Conservation (phyloP, 2,329 filamentous ascomycete species). For the Aspergillus sp. region DNA sequence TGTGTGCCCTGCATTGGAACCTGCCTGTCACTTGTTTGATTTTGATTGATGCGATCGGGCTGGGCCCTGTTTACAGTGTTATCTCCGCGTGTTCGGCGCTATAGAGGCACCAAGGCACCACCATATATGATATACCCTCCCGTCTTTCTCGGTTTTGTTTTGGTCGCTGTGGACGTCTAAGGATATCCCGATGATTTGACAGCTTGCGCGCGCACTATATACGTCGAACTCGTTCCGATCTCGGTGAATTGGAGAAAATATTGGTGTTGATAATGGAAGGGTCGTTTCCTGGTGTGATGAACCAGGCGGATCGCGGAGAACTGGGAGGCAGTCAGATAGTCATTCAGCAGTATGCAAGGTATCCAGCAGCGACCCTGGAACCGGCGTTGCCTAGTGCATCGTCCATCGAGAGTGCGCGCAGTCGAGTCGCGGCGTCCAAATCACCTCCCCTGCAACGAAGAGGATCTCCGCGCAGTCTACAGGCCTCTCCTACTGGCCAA, state of each 20-base stretch:
- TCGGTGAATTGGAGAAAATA: too few species aligned
- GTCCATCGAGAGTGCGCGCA: constrained; percentile 28
- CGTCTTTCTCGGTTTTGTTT: too few species aligned
- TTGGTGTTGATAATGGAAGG: constrained; percentile 19
- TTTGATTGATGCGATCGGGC: constrained; percentile 6
- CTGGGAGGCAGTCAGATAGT: constrained; percentile 22
- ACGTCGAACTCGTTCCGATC: too few species aligned
- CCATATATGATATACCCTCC: too few species aligned
- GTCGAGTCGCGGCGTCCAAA: constrained; percentile 22
- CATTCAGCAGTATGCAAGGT: constrained; percentile 34
- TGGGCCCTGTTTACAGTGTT: constrained; percentile 9
- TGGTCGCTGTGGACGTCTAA: neutral
- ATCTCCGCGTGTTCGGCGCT: neutral
- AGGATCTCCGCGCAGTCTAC: constrained; percentile 30
- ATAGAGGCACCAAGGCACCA: too few species aligned
- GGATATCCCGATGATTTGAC: neutral
- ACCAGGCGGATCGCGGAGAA: constrained; percentile 19
- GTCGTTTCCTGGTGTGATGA: constrained; percentile 23
- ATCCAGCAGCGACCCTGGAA: constrained; percentile 24
- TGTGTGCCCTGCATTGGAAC: neutral
- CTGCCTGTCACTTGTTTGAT: constrained; percentile 2
- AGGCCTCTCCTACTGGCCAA: constrained; percentile 30
- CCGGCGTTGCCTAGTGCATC: constrained; percentile 30
- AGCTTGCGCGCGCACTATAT: neutral
- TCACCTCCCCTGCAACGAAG: constrained; percentile 32